Evolutionary conservation across 306 rosid species (phyloP), one percentile per base, ranked within the genome.

Genomic region (Ceratonia siliqua): DNA sequence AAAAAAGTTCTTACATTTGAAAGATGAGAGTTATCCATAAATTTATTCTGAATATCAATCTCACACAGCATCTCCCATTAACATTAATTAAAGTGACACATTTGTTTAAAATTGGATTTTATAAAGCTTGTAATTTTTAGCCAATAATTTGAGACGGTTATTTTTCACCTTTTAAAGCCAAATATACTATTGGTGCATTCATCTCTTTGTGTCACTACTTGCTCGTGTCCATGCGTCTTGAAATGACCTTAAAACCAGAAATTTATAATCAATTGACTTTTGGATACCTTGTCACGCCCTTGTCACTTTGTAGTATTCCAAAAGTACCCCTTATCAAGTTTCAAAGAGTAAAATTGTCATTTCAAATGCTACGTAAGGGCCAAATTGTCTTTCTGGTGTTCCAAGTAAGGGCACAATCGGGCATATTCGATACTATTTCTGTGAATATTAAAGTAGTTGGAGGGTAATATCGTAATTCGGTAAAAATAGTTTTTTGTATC

Each of bases 381-480:
- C 0, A 17, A 20, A 5, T 0, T 22, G 70, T 79, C 82, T 58
- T 79, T 72, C 8, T 0, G 3, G 0, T 3, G 0, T 36, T 8
- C n/a, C 4, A 65, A 20, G 42, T 32, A 11, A 35, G 72, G 84
- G 27, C 21, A 79, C 15, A 70, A 42, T 12, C 2, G 82, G 0
- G 20, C 55, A 18, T 4, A 0, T 0, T 0, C 0, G 5, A 14
- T 18, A 27, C 18, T 5, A 52, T 58, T 79, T 35, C 64, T 25
- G 79, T 63, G 33, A 76, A 66, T 76, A 71, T 1, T 0, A 3
- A 45, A 25, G 64, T 76, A 10, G 43, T 58, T 79, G 58, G 64
- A 75, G 72, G 84, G 79, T 20, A 79, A 20, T 2, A 52, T 5
- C 6, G 74, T 79, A 68, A 76, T 75, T 46, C 25, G 0, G 25